Conservation (phyloP, 441 rosid species). For the Erodium trifolium region DNA sequence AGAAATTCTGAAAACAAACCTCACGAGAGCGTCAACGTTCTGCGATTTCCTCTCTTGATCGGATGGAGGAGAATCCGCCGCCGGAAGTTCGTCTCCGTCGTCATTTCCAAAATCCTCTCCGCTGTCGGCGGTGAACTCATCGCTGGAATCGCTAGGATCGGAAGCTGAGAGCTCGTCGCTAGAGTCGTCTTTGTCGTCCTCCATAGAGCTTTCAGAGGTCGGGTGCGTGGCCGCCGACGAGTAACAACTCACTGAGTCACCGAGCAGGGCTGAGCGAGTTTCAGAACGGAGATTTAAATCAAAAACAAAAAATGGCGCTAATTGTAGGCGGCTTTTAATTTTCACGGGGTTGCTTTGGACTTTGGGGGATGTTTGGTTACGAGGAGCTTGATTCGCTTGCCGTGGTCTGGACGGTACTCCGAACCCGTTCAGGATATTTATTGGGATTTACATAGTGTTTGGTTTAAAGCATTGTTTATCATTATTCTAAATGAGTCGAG, state of each 20-base stretch:
- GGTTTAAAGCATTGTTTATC: too few species aligned
- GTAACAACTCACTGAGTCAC: slow-evolving; percentile 6
- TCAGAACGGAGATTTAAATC: not conserved
- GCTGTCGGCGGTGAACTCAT: slow-evolving; percentile 29
- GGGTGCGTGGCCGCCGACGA: not conserved
- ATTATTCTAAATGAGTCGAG: too few species aligned
- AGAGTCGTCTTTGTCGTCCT: not conserved
- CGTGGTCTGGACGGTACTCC: not conserved
- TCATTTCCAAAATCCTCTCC: slow-evolving; percentile 29
- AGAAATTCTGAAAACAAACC: slow-evolving; percentile 30
- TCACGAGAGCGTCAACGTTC: slow-evolving; percentile 79
- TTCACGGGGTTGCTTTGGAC: too few species aligned
- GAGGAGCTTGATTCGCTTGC: not conserved
- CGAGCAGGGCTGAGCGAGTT: not conserved
- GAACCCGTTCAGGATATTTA: not conserved
- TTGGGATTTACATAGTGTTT: too few species aligned
- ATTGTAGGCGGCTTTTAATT: slow-evolving; percentile 1
- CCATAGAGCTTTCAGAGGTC: not conserved
- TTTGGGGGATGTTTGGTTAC: not conserved
- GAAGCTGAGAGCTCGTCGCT: slow-evolving; percentile 31
- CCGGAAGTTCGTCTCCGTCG: slow-evolving; percentile 22
- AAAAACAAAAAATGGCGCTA: slow-evolving; percentile 7
- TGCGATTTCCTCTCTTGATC: slow-evolving; percentile 62
- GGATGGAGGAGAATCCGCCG: slow-evolving; percentile 31
- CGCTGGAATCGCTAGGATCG: slow-evolving; percentile 32